Conservation (phyloP, 2,329 filamentous ascomycete genomes). For the Fonsecaea monophora region DNA sequence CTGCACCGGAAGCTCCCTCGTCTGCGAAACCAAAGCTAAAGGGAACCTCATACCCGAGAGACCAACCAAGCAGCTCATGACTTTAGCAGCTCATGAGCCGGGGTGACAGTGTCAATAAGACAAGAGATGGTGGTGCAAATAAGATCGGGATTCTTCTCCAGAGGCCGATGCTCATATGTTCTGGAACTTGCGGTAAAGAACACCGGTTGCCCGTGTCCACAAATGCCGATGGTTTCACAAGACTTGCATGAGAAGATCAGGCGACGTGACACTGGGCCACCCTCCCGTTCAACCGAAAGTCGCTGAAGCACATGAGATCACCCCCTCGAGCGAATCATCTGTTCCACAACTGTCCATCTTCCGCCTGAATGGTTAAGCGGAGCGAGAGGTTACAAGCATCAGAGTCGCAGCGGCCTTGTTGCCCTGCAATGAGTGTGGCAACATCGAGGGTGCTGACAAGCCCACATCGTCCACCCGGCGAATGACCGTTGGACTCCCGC, state of each 20-base stretch:
- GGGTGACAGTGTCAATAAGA: not conserved
- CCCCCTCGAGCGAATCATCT: not conserved
- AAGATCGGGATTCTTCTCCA: not conserved
- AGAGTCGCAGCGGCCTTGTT: not conserved
- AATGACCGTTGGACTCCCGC: constrained; percentile 12
- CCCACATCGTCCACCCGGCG: constrained; percentile 3
- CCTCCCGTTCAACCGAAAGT: not conserved
- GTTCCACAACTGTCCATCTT: not conserved
- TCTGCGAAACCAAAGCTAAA: not conserved
- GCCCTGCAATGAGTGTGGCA: not conserved
- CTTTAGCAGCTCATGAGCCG: not conserved
- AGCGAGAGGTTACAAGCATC: not conserved
- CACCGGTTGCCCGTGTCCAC: not conserved
- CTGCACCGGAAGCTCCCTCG: not conserved
- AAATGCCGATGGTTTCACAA: not conserved
- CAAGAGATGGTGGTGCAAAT: not conserved
- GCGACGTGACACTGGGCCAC: not conserved
- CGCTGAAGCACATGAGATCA: not conserved
- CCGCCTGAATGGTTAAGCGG: constrained; percentile 14
- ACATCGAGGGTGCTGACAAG: not conserved
- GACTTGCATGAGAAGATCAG: not conserved
- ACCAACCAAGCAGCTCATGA: not conserved
- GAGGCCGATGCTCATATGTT: not conserved
- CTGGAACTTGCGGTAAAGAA: not conserved
- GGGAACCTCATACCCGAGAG: not conserved